Base-by-base conservation (phyloP, 2,329 filamentous ascomycete genomes). In the Penicillium olsonii region DNA sequence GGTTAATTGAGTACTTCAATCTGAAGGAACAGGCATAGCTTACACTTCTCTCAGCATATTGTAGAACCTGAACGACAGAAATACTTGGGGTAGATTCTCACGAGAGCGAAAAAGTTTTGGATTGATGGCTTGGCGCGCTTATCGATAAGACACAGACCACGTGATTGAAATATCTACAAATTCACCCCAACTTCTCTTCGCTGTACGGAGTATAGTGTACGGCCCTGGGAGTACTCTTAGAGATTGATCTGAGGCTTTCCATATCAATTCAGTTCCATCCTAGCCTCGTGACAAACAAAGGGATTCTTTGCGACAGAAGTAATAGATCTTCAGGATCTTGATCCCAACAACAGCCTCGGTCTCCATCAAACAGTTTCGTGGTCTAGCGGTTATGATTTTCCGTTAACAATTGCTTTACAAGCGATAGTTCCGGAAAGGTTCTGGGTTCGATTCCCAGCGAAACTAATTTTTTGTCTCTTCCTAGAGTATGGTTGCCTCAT, bases 31-130 rank as follows among this genome's bases (percentile, higher is more conserved):
- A 14, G 31, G 14, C 31, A 24, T n/a, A 34, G 65, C 70, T 57
- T 64, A 75, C 72, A 75, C 69, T 72, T 75, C 71, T 59, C 72
- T 66, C 55, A 75, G 62, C 72, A 75, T 75, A 51, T 57, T 68
- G 57, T 45, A 50, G 45, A 50, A 45, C 40, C 37, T 48, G 40
- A 53, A 48, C 46, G 50, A 45, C 58, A 50, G 54, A 56, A 45
- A 51, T 48, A 40, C 50, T 59, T 52, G 49, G 54, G 57, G 54
- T 59, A 57, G 57, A 61, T 62, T 59, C 60, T 57, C 59, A 48
- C 56, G 59, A 53, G 60, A 61, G 59, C 60, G 60, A 60, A 68
- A 70, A 69, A 70, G 57, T 66, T 69, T 69, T 70, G 67, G 67
- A 56, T 61, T 52, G 55, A 61, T 51, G 63, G 55, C 68, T 70